Base-by-base conservation (phyloP, 2,329 filamentous ascomycete species). In the Keithomyces neogunnii region DNA sequence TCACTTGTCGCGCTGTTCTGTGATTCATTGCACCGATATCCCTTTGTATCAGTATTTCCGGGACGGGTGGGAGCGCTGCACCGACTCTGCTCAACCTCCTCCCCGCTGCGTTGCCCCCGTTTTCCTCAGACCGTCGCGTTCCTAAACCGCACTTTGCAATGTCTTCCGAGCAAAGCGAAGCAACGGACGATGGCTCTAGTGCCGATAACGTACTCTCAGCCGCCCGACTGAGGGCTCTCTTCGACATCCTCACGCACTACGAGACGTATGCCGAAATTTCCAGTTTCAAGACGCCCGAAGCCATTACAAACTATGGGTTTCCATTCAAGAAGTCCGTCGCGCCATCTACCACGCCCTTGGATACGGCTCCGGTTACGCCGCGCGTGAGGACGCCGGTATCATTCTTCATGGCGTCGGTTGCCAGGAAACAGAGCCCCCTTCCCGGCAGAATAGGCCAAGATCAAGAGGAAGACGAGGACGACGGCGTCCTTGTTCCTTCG, bases 221-320 rank as follows among this genome's bases (percentile, higher is more conserved):
- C 8, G 61, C 65, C 54, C 79, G 82, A 58, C 66, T 74, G 6
- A 68, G 69, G 47, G 78, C 80, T 11, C 72, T 83, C 13, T 75
- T 83, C 56, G 76, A 83, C 59, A 80, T 84, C 48, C 73, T 84
- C 50, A 77, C 77, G 33, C 80, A 83, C 59, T 62, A 77, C 55
- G 73, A 82, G 64, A 80, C 78, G 1, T 84, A 83, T 58, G 66
- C 76, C 10, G 88, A 93, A 66, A 86, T 89, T 54, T 78, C 85
- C 62, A 77, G 76, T 54, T 89, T 91, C 74, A 88, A 84, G 60
- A 68, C 75, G 38, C 79, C 85, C 0, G 69, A 74, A 2, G 78
- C 82, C 31, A 84, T 90, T 53, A 73, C 77, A 53, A 66, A 73
- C 28, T 90, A 89, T 69, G 87, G 88, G 11, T 81, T 78, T 55